A percentile compares a stretch with the other conserved stretches of the same genome.
phyloP scores from a whole-genome alignment of 352 stramenopile species.

The Phytophthora citrophthora region DNA sequence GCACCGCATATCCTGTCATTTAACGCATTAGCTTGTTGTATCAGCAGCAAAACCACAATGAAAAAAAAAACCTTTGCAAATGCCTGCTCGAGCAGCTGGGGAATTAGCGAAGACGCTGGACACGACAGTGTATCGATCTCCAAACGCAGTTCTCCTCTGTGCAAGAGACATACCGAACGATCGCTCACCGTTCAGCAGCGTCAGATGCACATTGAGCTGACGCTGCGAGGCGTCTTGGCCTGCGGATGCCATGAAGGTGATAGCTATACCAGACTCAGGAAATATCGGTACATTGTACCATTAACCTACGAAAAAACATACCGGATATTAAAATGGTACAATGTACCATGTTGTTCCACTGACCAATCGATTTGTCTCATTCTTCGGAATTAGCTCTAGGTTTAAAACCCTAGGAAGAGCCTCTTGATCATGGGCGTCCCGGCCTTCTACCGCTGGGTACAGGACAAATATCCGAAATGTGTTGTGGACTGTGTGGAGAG shows the following conservation, averaged over 20 bases:
- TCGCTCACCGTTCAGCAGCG: slow-evolving; percentile 49
- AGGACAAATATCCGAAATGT: slow-evolving; percentile 99
- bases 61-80: slow-evolving; percentile 48
- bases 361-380: slow-evolving; percentile 38
- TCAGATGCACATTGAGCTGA: slow-evolving; percentile 45
- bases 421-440: slow-evolving; percentile 95
- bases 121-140: slow-evolving; percentile 48
- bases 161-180: slow-evolving; percentile 80
- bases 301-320: too few species aligned
- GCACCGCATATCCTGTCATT: slow-evolving; percentile 47
- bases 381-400: slow-evolving; percentile 2
- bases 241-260: slow-evolving; percentile 14
- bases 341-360: slow-evolving; percentile 9
- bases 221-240: slow-evolving; percentile 6
- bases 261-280: slow-evolving; percentile 10
- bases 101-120: slow-evolving; percentile 66
- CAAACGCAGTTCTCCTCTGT: slow-evolving; percentile 27
- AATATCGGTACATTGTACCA: not conserved
- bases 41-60: not conserved
- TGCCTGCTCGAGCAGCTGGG: slow-evolving; percentile 56
- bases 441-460: slow-evolving; percentile 99
- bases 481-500: slow-evolving; percentile 91
- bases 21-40: slow-evolving; percentile 5
- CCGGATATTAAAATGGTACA: not conserved
- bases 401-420: not conserved